These are phyloP conservation scores for Sugiyamaella xylanicola DNA, from an alignment of 1,139 yeast genomes.

Conservation along the genomic window DNA sequence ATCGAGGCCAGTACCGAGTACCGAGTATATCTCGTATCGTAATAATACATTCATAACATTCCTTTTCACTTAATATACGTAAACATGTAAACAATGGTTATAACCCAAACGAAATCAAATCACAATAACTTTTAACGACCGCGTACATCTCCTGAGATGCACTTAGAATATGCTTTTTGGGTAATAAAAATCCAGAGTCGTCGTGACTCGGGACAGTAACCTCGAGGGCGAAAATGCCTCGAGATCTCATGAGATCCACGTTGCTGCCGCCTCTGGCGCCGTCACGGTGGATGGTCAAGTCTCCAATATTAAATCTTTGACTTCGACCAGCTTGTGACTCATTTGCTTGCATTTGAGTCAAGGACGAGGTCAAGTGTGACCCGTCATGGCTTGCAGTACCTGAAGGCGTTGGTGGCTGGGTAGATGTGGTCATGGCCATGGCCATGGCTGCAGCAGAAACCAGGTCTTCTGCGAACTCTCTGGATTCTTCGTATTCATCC, in stretches of 20 bases:
- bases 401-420: not conserved
- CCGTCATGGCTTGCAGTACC: constrained; percentile 6
- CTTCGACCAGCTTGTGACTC: not conserved
- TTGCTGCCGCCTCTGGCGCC: constrained; percentile 71
- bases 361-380: not conserved
- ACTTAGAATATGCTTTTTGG: constrained; percentile 67
- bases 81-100: no score
- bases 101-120: constrained; percentile 8
- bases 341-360: not conserved
- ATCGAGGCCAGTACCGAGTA: no score
- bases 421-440: constrained; percentile 1
- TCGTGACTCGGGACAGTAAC: constrained; percentile 74
- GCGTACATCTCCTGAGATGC: constrained; percentile 76
- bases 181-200: constrained; percentile 78
- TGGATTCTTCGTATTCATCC: constrained; percentile 14
- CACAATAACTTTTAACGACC: constrained; percentile 18
- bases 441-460: constrained; percentile 67
- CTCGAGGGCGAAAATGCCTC: constrained; percentile 53
- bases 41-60: no score
- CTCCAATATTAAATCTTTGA: constrained; percentile 4
- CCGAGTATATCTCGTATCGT: no score
- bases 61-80: no score
- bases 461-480: constrained; percentile 16
- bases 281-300: constrained; percentile 67
- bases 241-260: constrained; percentile 64